A percentile compares a stretch with the other conserved stretches of the same genome.
These are phyloP conservation scores for Nepenthes mirabilis DNA, from an alignment of 148 eudicot species.

Conservation along the genomic window DNA sequence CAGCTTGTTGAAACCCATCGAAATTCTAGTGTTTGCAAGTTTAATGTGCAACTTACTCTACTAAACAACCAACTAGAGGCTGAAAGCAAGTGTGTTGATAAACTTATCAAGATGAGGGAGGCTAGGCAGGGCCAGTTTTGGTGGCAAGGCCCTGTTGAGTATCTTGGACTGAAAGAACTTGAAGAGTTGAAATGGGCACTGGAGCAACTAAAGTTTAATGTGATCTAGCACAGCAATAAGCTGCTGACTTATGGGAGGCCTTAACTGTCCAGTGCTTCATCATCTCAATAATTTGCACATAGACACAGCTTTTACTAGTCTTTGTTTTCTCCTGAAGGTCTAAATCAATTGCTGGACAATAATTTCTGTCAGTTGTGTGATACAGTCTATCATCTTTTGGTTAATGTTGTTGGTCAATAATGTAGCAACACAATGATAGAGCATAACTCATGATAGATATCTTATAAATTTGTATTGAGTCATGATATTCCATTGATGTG, in stretches of 20 bases:
- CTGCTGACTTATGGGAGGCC: constrained; percentile 6
- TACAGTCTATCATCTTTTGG: too few species aligned
- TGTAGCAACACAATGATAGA: not conserved
- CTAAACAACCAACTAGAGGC: not conserved
- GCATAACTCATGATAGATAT: not conserved
- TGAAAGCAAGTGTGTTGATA: not conserved
- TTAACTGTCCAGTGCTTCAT: not conserved
- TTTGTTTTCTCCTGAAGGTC: too few species aligned
- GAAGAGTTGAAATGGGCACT: not conserved
- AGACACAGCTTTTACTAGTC: not conserved
- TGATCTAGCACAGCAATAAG: constrained; percentile 1
- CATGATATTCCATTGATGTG: too few species aligned
- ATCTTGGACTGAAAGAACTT: not conserved
- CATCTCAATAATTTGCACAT: not conserved
- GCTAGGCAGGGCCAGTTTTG: not conserved
- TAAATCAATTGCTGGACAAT: too few species aligned
- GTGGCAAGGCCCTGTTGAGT: not conserved
- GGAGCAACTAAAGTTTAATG: not conserved
- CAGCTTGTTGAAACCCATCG: not conserved
- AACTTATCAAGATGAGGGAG: not conserved
- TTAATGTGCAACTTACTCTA: constrained; percentile 14
- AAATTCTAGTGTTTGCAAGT: not conserved
- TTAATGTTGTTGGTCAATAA: not conserved
- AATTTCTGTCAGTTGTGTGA: too few species aligned
- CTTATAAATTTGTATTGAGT: too few species aligned